Percentiles rank a stretch among this genome's conserved stretches.
These are phyloP conservation scores for Drechmeria coniospora DNA, from an alignment of 2,329 filamentous ascomycete species.

Conservation along the genomic window DNA sequence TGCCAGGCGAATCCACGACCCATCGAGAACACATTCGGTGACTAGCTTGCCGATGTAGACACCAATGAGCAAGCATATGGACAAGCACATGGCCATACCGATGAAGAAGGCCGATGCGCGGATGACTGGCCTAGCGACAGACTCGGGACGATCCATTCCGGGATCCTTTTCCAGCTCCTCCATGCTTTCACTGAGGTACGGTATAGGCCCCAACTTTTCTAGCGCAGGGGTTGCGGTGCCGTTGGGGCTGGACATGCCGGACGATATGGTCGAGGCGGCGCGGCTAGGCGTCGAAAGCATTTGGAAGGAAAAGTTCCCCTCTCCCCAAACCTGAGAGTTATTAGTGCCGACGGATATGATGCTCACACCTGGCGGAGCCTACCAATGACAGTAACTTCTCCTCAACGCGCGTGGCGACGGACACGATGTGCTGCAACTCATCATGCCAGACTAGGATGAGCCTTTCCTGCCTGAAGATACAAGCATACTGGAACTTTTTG, in stretches of 20 bases:
- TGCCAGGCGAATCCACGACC: slow-evolving; percentile 21
- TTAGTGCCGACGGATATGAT: not conserved
- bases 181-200: slow-evolving; percentile 7
- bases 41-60: slow-evolving; percentile 20
- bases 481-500: slow-evolving; percentile 26
- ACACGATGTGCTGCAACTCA: slow-evolving; percentile 22
- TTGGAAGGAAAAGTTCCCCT: slow-evolving; percentile 4
- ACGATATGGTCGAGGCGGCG: slow-evolving; percentile 6
- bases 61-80: slow-evolving; percentile 22
- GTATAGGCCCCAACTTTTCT: slow-evolving; percentile 7
- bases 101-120: slow-evolving; percentile 22
- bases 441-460: slow-evolving; percentile 28
- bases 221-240: slow-evolving; percentile 6
- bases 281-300: slow-evolving; percentile 7
- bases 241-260: slow-evolving; percentile 6
- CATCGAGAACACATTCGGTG: slow-evolving; percentile 22
- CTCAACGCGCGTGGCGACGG: slow-evolving; percentile 18
- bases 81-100: slow-evolving; percentile 20
- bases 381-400: slow-evolving; percentile 16
- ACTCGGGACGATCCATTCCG: slow-evolving; percentile 16
- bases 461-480: slow-evolving; percentile 24
- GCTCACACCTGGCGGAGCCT: not conserved
- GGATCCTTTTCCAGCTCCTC: slow-evolving; percentile 12
- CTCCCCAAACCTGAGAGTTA: slow-evolving; percentile 12
- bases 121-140: slow-evolving; percentile 23